A percentile compares a stretch with the other conserved stretches of the same genome.
Conservation (phyloP, 306 rosid species). For the Alnus glutinosa region DNA sequence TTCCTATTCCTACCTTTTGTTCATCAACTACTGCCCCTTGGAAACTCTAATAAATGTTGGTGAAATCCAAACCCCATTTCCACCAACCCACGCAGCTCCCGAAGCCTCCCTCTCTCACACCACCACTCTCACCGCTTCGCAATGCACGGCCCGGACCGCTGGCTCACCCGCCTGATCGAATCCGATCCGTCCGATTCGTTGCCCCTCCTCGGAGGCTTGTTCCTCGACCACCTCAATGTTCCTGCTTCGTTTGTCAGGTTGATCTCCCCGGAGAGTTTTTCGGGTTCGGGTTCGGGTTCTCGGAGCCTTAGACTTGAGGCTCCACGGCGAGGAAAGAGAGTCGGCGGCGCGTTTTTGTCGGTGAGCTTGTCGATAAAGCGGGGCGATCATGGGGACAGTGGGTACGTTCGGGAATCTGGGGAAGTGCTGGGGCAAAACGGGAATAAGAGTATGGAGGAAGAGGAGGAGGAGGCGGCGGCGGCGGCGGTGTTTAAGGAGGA, state of each 20-base stretch:
- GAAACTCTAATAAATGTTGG: constrained; percentile 11
- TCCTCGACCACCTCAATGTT: constrained; percentile 53
- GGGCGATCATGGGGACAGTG: constrained; percentile 41
- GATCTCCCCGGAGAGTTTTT: constrained; percentile 25
- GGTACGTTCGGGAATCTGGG: constrained; percentile 47
- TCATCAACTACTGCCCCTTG: not conserved
- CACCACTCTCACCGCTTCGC: not conserved
- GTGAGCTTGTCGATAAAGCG: constrained; percentile 70
- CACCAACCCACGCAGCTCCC: constrained; percentile 18
- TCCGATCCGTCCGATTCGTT: constrained; percentile 40
- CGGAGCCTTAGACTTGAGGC: constrained; percentile 27
- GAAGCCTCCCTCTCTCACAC: not conserved
- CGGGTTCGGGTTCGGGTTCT: constrained; percentile 25
- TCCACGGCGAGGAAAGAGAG: constrained; percentile 21
- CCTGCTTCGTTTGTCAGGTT: constrained; percentile 52
- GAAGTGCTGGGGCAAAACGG: constrained; percentile 44
- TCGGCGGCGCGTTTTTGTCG: constrained; percentile 50
- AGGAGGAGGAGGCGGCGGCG: constrained; percentile 29
- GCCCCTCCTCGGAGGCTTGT: constrained; percentile 68
- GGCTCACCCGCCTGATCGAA: constrained; percentile 36
- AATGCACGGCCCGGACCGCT: constrained; percentile 37
- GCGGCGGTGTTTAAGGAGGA: constrained; percentile 20
- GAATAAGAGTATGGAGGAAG: constrained; percentile 28
- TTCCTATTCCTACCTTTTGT: not conserved
- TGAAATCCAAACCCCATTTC: not conserved